Conservation (phyloP, 148 eudicot genomes). For the Fagopyrum tataricum region DNA sequence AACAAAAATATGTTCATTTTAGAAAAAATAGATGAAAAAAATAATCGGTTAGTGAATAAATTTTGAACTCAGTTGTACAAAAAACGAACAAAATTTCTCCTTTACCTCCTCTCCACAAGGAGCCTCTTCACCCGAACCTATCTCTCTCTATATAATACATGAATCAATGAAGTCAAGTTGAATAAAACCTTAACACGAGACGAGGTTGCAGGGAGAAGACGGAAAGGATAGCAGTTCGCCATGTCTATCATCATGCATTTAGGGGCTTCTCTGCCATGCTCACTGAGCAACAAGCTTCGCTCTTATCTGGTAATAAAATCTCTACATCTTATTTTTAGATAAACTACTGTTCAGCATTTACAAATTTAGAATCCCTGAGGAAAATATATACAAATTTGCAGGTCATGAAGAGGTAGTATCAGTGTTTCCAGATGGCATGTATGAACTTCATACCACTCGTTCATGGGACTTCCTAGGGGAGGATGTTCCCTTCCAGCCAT, state of each 20-base stretch:
- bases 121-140: no score
- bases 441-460: slow-evolving; percentile 54
- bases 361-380: no score
- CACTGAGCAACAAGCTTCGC: slow-evolving; percentile 41
- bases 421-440: slow-evolving; percentile 43
- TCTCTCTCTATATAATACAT: no score
- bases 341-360: no score
- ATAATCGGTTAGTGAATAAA: no score
- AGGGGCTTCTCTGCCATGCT: slow-evolving; percentile 65
- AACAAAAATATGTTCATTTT: no score
- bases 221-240: slow-evolving; percentile 33
- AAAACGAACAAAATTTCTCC: no score
- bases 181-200: no score
- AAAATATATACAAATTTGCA: slow-evolving; percentile 19
- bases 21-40: no score
- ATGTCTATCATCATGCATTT: slow-evolving; percentile 48
- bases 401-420: slow-evolving; percentile 52
- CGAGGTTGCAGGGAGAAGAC: slow-evolving; percentile 36
- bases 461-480: slow-evolving; percentile 60
- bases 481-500: slow-evolving; percentile 21
- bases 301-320: slow-evolving; percentile 37
- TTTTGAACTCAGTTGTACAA: no score
- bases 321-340: neutral
- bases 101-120: no score
- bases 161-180: no score